Evolutionary conservation across 108 stramenopile genomes (phyloP).

Genomic region (Cyclotella cryptica): DNA sequence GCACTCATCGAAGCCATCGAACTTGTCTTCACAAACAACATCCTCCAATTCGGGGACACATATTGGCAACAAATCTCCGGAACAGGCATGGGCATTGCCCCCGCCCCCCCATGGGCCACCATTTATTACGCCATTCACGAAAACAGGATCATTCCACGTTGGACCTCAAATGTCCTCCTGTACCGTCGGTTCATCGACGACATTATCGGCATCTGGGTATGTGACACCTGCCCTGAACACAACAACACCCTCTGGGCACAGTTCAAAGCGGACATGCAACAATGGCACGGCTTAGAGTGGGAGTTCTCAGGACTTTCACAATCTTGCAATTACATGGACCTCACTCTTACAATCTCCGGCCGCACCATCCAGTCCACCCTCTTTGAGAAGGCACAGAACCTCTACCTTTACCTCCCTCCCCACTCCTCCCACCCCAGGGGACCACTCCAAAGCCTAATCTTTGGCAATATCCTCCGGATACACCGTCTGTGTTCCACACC

Average conservation of each 20-base stretch:
- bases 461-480: conserved; percentile 29
- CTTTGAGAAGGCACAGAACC: conserved; percentile 25
- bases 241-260: neutral
- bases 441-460: conserved; percentile 16
- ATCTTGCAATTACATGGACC: conserved; percentile 28
- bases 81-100: too few species aligned
- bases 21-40: too few species aligned
- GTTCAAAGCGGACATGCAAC: neutral
- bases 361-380: conserved; percentile 8
- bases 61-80: too few species aligned
- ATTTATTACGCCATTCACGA: too few species aligned
- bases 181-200: conserved; percentile 24
- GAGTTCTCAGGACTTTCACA: neutral
- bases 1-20: neutral
- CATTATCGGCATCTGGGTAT: conserved; percentile 8
- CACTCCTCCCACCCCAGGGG: conserved; percentile 25
- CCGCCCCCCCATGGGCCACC: too few species aligned
- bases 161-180: neutral
- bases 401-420: conserved; percentile 40
- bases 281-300: conserved; percentile 11
- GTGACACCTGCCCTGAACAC: neutral
- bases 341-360: conserved; percentile 13
- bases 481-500: conserved; percentile 13
- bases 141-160: neutral
- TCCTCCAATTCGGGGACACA: too few species aligned